These are phyloP conservation scores for Cutaneotrichosporon spelunceum DNA, from an alignment of 1,284 basidiomycete genomes.

Conservation along the genomic window DNA sequence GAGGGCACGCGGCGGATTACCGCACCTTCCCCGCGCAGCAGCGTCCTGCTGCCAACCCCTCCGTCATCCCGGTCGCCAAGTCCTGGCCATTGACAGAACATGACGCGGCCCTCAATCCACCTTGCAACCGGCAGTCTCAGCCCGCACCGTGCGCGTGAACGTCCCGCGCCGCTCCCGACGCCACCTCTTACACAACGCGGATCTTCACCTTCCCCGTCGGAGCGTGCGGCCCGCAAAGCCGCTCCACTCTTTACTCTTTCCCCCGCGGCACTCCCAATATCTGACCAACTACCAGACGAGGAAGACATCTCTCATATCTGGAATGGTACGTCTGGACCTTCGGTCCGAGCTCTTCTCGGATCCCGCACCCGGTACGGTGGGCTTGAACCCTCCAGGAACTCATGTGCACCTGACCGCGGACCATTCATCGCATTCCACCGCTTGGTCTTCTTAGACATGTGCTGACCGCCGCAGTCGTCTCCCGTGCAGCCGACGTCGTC, in stretches of 20 bases:
- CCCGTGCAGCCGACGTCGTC: conserved; percentile 45
- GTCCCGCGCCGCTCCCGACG: conserved; percentile 10
- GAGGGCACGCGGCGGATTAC: background rate
- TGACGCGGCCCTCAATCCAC: background rate
- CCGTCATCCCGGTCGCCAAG: background rate
- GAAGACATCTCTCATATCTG: conserved; percentile 24
- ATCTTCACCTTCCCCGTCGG: conserved; percentile 8
- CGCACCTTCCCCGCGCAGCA: background rate
- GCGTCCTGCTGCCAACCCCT: background rate
- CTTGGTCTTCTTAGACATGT: background rate
- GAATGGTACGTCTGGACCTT: conserved; percentile 17
- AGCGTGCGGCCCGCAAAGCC: background rate
- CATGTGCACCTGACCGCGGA: background rate
- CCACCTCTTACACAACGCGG: conserved; percentile 11
- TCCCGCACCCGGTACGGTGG: background rate
- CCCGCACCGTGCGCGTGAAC: background rate
- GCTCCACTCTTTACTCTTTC: conserved; percentile 16
- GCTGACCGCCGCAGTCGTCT: conserved; percentile 32
- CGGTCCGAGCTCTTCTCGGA: background rate
- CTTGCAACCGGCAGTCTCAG: background rate
- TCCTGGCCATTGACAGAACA: background rate
- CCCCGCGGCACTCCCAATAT: conserved; percentile 9
- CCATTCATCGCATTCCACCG: background rate
- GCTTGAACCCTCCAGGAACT: background rate
- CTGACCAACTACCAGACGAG: conserved; percentile 12